Base-by-base conservation (phyloP, 2,329 filamentous ascomycete genomes). In the Aspergillus texensis region DNA sequence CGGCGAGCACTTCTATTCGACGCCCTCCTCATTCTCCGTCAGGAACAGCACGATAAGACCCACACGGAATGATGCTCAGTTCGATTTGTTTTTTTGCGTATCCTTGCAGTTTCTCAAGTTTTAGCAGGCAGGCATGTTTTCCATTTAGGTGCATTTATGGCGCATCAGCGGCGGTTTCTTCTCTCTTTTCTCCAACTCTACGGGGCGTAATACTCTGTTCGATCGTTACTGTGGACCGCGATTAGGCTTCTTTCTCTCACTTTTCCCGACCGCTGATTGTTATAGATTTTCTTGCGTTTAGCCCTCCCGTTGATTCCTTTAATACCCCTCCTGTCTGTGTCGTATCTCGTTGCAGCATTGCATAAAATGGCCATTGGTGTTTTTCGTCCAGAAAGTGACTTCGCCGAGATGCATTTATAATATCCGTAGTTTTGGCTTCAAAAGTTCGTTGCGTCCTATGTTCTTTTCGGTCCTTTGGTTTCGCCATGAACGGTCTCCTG, bases 31-130 rank as follows among this genome's bases (percentile, higher is more conserved):
- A 67, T 46, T 68, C 68, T 46, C 59, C 72, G 28, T 69, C 72
- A n/a, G 64, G 72, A 34, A 65, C 72, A 32, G 70, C 74, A 28
- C 68, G 72, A 61, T 77, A 68, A 67, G 30, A 46, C 28, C 48
- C 48, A 63, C 26, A 56, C 26, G 16, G 32, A 26, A 26, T 39
- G 52, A 39, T n/a, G 34, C 21, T 55, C 34, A 11, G 3, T 39
- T 55, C 21, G 34, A 55, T 55, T 43, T 59, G 28, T 58, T 57
- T 67, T 62, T 63, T 62, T 56, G 34, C 41, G 62, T 62, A 61
- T 66, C 58, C 21, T 43, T 57, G 60, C 43, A 19, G 28, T 48
- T 61, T 39, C 24, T 43, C 43, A 39, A 43, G 43, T 48, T 57
- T 45, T 57, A 57, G 53, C 60, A 55, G 52, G 52, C 52, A 55